Percentiles rank a stretch among this genome's conserved stretches.
phyloP scores from a whole-genome alignment of 768 basidiomycete genomes.

The Butyriboletus loyo region DNA sequence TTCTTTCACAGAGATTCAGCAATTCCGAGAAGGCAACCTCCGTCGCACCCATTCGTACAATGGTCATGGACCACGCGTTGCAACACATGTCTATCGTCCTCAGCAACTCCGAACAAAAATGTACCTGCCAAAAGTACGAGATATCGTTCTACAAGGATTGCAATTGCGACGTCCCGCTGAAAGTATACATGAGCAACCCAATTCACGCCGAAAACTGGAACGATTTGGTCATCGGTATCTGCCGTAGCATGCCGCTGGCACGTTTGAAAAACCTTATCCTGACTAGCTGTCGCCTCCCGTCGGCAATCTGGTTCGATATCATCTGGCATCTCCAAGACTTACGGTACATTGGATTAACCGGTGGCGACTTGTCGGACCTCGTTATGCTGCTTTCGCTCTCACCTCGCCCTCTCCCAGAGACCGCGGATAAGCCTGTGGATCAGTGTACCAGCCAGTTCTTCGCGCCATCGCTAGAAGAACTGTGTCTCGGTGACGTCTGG shows the following conservation, averaged over 20 bases:
- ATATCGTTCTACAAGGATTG: background rate
- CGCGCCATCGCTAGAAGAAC: background rate
- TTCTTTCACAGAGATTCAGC: background rate
- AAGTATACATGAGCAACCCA: background rate
- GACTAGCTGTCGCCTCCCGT: background rate
- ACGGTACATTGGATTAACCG: too few relatives aligned
- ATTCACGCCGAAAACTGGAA: background rate
- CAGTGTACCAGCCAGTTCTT: background rate
- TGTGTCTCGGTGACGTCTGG: background rate
- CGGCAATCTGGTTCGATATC: background rate
- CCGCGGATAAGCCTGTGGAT: background rate
- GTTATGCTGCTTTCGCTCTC: background rate
- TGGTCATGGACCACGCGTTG: background rate
- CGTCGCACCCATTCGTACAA: background rate
- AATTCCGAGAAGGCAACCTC: background rate
- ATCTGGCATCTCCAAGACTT: background rate
- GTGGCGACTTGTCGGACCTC: background rate
- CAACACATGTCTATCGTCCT: background rate
- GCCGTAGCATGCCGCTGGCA: background rate
- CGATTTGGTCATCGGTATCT: background rate
- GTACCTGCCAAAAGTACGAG: background rate
- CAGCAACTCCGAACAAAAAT: background rate
- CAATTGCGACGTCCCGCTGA: background rate
- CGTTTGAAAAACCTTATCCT: background rate
- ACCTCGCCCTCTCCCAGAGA: background rate